phyloP scores from a whole-genome alignment of 495 filamentous ascomycete genomes.

The Pseudevernia furfuracea region DNA sequence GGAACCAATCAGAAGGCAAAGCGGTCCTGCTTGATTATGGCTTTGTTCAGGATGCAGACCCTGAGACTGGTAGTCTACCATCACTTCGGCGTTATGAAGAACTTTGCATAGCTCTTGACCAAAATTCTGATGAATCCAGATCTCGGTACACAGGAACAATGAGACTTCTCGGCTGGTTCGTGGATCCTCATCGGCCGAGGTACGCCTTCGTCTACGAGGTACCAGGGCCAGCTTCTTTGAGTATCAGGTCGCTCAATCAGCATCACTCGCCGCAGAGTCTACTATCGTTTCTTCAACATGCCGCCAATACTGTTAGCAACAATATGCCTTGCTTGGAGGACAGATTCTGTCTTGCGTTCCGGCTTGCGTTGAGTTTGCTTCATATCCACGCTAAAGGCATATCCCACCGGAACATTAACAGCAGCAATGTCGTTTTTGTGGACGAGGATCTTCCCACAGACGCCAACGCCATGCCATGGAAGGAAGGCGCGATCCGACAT shows the following conservation, averaged over 20 bases:
- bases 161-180: slow-evolving; percentile 74
- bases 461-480: slow-evolving; percentile 27
- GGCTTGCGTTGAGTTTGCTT: slow-evolving; percentile 66
- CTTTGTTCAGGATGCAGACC: slow-evolving; percentile 54
- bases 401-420: slow-evolving; percentile 73
- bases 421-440: slow-evolving; percentile 74
- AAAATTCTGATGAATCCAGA: slow-evolving; percentile 43
- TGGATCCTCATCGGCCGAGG: slow-evolving; percentile 48
- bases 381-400: slow-evolving; percentile 68
- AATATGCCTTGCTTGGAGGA: slow-evolving; percentile 59
- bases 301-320: slow-evolving; percentile 37
- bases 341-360: slow-evolving; percentile 75
- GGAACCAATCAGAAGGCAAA: neutral
- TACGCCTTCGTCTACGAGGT: slow-evolving; percentile 80
- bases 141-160: slow-evolving; percentile 53
- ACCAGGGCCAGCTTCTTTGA: slow-evolving; percentile 45
- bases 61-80: slow-evolving; percentile 53
- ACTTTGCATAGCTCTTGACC: slow-evolving; percentile 47
- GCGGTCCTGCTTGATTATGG: slow-evolving; percentile 64
- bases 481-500: slow-evolving; percentile 57
- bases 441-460: slow-evolving; percentile 41
- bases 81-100: slow-evolving; percentile 57
- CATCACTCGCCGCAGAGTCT: slow-evolving; percentile 38
- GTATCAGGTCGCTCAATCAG: slow-evolving; percentile 29
- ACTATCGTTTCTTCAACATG: slow-evolving; percentile 43